Base-by-base conservation (phyloP, 2,329 filamentous ascomycete genomes). In the Ophiosphaerella herpotricha region DNA sequence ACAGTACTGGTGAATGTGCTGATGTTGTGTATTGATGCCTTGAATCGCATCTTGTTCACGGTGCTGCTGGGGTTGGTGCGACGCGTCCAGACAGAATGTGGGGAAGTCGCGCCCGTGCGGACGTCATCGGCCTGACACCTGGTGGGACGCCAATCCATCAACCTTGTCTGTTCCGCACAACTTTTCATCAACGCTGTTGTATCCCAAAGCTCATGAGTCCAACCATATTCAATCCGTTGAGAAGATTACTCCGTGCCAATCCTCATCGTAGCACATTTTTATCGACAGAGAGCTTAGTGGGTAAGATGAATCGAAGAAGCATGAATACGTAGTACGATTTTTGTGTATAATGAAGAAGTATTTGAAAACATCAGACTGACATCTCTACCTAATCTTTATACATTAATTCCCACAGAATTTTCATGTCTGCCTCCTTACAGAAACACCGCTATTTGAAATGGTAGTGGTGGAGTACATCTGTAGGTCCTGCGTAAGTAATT, bases 1-100 rank as follows among this genome's bases (percentile, higher is more conserved):
- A 58, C 77, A 58, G 18, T 77, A 79, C 79, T 83, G 44, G 78
- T 78, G 57, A 84, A 81, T 7, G 78, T 80, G 44, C 61, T 74
- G 43, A 81, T 75, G 55, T 81, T 80, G 50, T 77, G 75, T 48
- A 82, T 78, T 38, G 78, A 75, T 44, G 78, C 78, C 57, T 79
- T 78, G 72, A 82, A 82, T 50, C 80, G 77, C 80, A 82, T 82
- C 23, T 57, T 69, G 60, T 45, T 36, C 31, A 38, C 36, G 31
- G 35, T 34, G 35, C 64, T 66, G 60, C 58, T 23, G 39, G 53
- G 16, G 59, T 12, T 42, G 43, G 53, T 48, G 55, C 55, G 58
- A 55, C 61, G 55, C 56, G 61, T 63, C 54, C 26, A 12, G 37
- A 14, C 33, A 36, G 23, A 47, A 32, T 33, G 48, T 45, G 48